Percentiles rank a stretch among this genome's conserved stretches.
phyloP scores from a whole-genome alignment of 2,329 filamentous ascomycete genomes.

The Conoideocrella luteorostrata region DNA sequence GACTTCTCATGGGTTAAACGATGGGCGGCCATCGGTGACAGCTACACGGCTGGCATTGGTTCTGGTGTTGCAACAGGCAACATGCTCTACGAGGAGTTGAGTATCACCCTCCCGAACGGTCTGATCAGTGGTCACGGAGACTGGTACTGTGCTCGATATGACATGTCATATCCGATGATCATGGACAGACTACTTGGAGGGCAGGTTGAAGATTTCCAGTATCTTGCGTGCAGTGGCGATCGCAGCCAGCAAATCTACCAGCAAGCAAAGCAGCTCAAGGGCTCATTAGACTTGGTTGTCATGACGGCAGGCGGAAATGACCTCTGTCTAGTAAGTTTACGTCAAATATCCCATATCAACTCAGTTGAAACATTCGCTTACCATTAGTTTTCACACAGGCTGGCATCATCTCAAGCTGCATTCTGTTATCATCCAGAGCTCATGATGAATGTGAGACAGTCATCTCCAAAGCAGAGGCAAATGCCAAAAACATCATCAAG shows the following conservation, averaged over 20 bases:
- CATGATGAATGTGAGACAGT: neutral
- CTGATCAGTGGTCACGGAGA: slow-evolving; percentile 2
- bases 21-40: slow-evolving; percentile 31
- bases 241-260: slow-evolving; percentile 14
- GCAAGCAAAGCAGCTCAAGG: slow-evolving; percentile 19
- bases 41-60: slow-evolving; percentile 30
- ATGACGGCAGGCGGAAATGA: slow-evolving; percentile 33
- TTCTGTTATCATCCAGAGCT: slow-evolving; percentile 11
- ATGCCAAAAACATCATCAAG: neutral
- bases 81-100: too few species aligned
- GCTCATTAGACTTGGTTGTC: slow-evolving; percentile 25
- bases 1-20: slow-evolving; percentile 22
- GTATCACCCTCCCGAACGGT: slow-evolving; percentile 14
- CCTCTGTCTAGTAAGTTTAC: slow-evolving; percentile 21
- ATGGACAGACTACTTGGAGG: slow-evolving; percentile 18
- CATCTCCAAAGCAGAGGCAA: neutral
- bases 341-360: neutral
- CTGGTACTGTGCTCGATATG: slow-evolving; percentile 24
- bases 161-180: slow-evolving; percentile 20
- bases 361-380: slow-evolving; percentile 18
- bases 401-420: too few species aligned
- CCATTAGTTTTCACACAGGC: too few species aligned
- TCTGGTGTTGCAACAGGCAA: too few species aligned
- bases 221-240: neutral
- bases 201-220: slow-evolving; percentile 7